Conservation (phyloP, 139 green algal genomes). For the Mychonastes homosphaera region DNA sequence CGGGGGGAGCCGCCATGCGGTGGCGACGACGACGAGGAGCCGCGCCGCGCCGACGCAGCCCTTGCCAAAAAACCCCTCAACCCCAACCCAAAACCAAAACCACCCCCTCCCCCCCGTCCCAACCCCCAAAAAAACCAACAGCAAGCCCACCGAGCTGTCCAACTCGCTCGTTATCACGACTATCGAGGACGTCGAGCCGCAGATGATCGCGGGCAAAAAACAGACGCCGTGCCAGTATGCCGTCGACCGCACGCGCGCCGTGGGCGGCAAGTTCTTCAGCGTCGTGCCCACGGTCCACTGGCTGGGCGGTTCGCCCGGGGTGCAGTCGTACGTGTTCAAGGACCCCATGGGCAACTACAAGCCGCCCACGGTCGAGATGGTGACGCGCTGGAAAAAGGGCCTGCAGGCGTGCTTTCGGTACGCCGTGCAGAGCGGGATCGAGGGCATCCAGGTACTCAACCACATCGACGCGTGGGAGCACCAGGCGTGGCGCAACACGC, state of each 20-base stretch:
- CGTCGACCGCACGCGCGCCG: neutral
- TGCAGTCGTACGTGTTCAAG: constrained; percentile 12
- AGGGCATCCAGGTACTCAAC: too few species aligned
- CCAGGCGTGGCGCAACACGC: constrained; percentile 8
- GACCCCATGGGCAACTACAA: neutral
- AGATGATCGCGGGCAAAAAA: constrained; percentile 2
- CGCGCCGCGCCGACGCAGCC: neutral
- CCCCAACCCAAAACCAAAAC: neutral
- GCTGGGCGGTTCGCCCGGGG: neutral
- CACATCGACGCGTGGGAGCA: constrained; percentile 10
- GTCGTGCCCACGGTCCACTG: constrained; percentile 17
- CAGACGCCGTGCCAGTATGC: constrained; percentile 19
- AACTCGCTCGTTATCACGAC: constrained; percentile 20
- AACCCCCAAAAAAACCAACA: neutral
- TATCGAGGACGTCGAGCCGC: constrained; percentile 12
- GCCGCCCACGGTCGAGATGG: neutral
- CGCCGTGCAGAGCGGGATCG: too few species aligned
- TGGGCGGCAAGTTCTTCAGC: constrained; percentile 15
- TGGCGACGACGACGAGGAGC: neutral
- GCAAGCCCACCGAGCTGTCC: constrained; percentile 8
- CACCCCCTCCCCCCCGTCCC: neutral
- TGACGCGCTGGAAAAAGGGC: constrained; percentile 11
- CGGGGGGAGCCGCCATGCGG: too few species aligned
- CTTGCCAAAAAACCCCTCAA: neutral
- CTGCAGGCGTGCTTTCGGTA: constrained; percentile 20